Evolutionary conservation across 352 stramenopile species (phyloP).

Genomic region (Phytophthora constricta): DNA sequence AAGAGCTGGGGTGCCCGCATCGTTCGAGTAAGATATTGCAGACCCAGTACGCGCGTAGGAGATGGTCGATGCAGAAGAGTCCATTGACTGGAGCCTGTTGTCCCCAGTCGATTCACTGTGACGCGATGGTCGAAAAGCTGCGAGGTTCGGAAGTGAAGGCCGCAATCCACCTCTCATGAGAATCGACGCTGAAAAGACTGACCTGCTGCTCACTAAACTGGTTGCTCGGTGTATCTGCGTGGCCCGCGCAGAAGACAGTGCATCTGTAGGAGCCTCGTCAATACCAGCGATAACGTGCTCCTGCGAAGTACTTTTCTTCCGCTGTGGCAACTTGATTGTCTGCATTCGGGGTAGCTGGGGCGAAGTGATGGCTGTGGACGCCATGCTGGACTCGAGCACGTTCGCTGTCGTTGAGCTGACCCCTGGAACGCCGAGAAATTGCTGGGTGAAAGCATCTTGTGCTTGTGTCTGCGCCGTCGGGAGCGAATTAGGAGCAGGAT

Average conservation of each 20-base stretch:
- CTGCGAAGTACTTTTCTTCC: not conserved
- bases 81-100: constrained; percentile 6
- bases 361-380: constrained; percentile 22
- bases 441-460: constrained; percentile 24
- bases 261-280: constrained; percentile 2
- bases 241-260: not conserved
- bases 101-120: not conserved
- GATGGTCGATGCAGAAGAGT: constrained; percentile 10
- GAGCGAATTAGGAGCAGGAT: constrained; percentile 27
- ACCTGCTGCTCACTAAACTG: no score
- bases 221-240: constrained; percentile 16
- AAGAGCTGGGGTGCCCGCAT: not conserved
- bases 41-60: not conserved
- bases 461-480: constrained; percentile 12
- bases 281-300: constrained; percentile 19
- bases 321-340: constrained; percentile 28
- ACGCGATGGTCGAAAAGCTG: constrained; percentile 13
- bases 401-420: constrained; percentile 25
- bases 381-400: constrained; percentile 8
- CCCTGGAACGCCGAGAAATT: constrained; percentile 26
- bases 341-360: constrained; percentile 19
- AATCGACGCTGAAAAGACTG: constrained; percentile 28
- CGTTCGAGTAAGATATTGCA: not conserved
- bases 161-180: constrained; percentile 15
- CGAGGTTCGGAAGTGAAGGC: constrained; percentile 19